A percentile compares a stretch with the other conserved stretches of the same genome.
Conservation (phyloP, 1,284 basidiomycete genomes). For the Pascua sp. region DNA sequence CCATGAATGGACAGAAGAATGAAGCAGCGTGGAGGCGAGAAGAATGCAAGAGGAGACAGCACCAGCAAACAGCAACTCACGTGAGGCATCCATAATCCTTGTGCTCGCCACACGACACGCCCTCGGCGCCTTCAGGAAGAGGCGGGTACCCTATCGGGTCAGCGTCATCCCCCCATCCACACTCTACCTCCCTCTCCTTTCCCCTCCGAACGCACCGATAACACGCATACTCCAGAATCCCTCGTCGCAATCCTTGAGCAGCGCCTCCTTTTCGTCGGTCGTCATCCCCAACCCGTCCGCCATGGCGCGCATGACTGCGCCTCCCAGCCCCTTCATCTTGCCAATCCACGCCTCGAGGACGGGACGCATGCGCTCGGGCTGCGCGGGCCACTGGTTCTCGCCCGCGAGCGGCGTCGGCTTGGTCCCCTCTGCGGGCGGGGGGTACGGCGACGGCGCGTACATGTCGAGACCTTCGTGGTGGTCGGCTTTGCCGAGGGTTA, state of each 20-base stretch:
- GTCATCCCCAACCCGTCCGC: slow-evolving; percentile 70
- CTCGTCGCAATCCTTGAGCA: slow-evolving; percentile 67
- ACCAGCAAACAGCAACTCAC: slow-evolving; percentile 50
- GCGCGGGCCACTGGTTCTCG: slow-evolving; percentile 73
- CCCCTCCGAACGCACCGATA: slow-evolving; percentile 58
- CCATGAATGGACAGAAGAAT: background rate
- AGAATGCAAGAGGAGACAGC: background rate
- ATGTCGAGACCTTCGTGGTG: slow-evolving; percentile 81
- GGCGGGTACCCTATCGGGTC: slow-evolving; percentile 77
- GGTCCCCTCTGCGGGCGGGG: background rate
- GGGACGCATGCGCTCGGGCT: slow-evolving; percentile 54
- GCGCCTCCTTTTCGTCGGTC: slow-evolving; percentile 68
- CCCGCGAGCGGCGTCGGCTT: slow-evolving; percentile 49
- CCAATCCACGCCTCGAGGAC: slow-evolving; percentile 68
- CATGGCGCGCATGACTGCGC: slow-evolving; percentile 58
- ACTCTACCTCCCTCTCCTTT: too few species aligned
- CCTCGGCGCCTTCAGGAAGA: slow-evolving; percentile 68
- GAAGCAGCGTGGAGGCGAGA: background rate
- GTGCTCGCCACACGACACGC: slow-evolving; percentile 79
- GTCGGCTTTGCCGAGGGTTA: slow-evolving; percentile 77
- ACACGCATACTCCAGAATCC: slow-evolving; percentile 83
- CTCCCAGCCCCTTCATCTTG: slow-evolving; percentile 70
- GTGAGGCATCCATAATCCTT: slow-evolving; percentile 86
- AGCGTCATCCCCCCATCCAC: slow-evolving; percentile 52
- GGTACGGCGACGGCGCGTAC: slow-evolving; percentile 58